A percentile compares a stretch with the other conserved stretches of the same genome.
Evolutionary conservation across 108 stramenopile species (phyloP).

Genomic region (Fragilaria radians): DNA sequence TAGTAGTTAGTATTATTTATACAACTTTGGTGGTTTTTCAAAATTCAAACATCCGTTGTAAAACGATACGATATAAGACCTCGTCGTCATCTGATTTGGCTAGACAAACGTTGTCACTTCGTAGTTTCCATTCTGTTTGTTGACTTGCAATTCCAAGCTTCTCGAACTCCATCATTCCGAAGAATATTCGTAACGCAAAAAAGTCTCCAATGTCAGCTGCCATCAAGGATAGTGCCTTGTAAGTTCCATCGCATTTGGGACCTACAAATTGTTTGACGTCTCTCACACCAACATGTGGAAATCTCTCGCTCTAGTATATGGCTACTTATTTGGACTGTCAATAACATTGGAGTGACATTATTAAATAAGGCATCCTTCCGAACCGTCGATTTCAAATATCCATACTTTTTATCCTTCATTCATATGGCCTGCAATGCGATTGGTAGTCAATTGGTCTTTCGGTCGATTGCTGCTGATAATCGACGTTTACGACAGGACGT

Average conservation of each 20-base stretch:
- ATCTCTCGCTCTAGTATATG: slow-evolving; percentile 21
- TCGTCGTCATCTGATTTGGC: no score
- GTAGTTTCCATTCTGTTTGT: no score
- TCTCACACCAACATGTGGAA: not conserved
- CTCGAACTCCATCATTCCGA: no score
- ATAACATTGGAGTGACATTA: slow-evolving; percentile 82
- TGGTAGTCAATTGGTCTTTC: slow-evolving; percentile 45
- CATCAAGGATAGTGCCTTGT: not conserved
- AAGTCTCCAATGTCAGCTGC: not conserved
- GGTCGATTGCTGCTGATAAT: slow-evolving; percentile 12
- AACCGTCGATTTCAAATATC: slow-evolving; percentile 79
- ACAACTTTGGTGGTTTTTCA: no score
- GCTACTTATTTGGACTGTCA: slow-evolving; percentile 64
- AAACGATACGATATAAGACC: no score
- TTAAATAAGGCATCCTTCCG: slow-evolving; percentile 84
- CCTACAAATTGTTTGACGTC: not conserved
- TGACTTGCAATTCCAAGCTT: no score
- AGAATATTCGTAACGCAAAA: no score
- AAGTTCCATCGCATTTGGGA: not conserved
- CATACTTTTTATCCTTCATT: slow-evolving; percentile 73
- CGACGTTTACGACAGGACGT: slow-evolving; percentile 6
- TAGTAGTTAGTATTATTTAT: no score
- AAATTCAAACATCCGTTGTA: no score
- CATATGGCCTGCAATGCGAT: slow-evolving; percentile 79
- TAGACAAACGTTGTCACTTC: no score